These are phyloP conservation scores for Cyberlindnera galapagoensis DNA, from an alignment of 805 yeast species.

Conservation along the genomic window DNA sequence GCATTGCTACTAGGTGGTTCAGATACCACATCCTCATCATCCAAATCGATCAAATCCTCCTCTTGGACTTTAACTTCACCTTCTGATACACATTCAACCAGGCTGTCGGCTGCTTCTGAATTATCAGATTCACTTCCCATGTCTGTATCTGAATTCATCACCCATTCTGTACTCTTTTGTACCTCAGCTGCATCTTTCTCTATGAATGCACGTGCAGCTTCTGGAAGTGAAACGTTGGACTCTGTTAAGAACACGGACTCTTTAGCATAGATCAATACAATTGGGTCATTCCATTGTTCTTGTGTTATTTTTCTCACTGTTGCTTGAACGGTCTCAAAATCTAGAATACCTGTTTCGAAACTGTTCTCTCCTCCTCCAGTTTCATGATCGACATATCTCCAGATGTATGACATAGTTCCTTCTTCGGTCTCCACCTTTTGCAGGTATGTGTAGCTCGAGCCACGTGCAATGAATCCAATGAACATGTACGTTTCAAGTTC, in stretches of 20 bases:
- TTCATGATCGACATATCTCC: conserved; percentile 28
- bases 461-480: conserved; percentile 30
- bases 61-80: not conserved
- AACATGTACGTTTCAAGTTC: conserved; percentile 32
- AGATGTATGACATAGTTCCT: no score
- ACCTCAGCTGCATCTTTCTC: conserved; percentile 24
- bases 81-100: not conserved
- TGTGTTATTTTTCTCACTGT: conserved; percentile 17
- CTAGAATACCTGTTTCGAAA: conserved; percentile 6
- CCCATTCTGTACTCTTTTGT: conserved; percentile 13
- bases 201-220: conserved; percentile 25
- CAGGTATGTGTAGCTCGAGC: conserved; percentile 27
- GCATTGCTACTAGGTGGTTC: no score
- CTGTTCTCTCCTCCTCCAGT: conserved; percentile 23
- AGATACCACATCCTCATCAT: no score
- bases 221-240: conserved; percentile 15
- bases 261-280: conserved; percentile 30
- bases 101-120: not conserved
- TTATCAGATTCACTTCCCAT: conserved; percentile 9
- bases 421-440: conserved; percentile 16
- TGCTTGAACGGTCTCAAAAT: conserved; percentile 24
- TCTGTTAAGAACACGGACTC: conserved; percentile 19
- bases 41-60: conserved; percentile 4
- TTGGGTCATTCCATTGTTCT: conserved; percentile 22
- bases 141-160: conserved; percentile 14